Percentiles rank a stretch among this genome's conserved stretches.
These are phyloP conservation scores for Vanilla planifolia DNA, from an alignment of 106 monocot genomes.

Conservation along the genomic window DNA sequence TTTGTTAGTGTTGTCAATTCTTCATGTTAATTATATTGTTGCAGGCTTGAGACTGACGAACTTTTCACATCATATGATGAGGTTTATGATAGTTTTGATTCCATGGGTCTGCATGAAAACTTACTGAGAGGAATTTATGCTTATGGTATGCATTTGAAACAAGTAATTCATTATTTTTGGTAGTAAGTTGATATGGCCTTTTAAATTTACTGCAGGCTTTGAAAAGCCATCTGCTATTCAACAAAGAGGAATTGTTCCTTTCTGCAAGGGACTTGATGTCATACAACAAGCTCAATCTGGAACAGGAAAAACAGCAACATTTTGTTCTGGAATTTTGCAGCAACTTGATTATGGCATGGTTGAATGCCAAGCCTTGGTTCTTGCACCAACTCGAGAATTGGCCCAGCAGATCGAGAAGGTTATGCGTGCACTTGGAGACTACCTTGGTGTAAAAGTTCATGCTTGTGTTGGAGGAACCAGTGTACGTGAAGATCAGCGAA, in stretches of 20 bases:
- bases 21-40: background rate
- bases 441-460: constrained; percentile 31
- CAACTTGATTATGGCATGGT: constrained; percentile 26
- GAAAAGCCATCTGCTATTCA: constrained; percentile 35
- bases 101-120: constrained; percentile 34
- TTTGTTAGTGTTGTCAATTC: background rate
- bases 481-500: constrained; percentile 23
- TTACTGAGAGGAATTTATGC: constrained; percentile 32
- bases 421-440: constrained; percentile 32
- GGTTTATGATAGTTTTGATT: constrained; percentile 24
- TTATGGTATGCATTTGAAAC: constrained; percentile 11
- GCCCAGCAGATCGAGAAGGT: constrained; percentile 36
- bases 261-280: constrained; percentile 18
- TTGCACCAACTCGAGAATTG: constrained; percentile 29
- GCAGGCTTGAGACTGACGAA: constrained; percentile 17
- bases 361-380: constrained; percentile 29
- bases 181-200: background rate
- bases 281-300: constrained; percentile 34
- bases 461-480: constrained; percentile 31
- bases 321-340: constrained; percentile 28
- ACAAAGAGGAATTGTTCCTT: constrained; percentile 25
- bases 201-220: constrained; percentile 13
- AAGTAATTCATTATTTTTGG: background rate
- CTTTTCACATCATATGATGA: constrained; percentile 28
- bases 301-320: constrained; percentile 31